A percentile compares a stretch with the other conserved stretches of the same genome.
Conservation (phyloP, 2,329 filamentous ascomycete species). For the Endoconidiophora polonica region DNA sequence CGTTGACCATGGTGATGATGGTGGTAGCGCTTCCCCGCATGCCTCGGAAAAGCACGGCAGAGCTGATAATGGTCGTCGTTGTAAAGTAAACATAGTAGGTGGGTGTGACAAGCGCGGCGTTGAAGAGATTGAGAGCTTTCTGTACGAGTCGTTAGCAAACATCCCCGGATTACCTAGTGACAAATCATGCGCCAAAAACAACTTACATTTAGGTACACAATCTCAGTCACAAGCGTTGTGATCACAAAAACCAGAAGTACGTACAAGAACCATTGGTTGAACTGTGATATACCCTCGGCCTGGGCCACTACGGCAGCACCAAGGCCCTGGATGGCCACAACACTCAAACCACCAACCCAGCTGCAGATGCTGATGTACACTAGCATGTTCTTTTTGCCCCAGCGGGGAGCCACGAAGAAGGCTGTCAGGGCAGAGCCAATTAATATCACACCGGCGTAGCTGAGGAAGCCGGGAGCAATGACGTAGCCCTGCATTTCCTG, state of each 20-base stretch:
- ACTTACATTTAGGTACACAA: conserved; percentile 87
- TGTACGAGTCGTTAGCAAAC: conserved; percentile 24
- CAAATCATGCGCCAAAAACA: background rate
- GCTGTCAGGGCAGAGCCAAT: conserved; percentile 55
- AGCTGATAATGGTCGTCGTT: conserved; percentile 84
- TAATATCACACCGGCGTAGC: conserved; percentile 69
- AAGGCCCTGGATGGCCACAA: conserved; percentile 84
- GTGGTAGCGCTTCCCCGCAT: conserved; percentile 73
- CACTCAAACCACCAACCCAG: conserved; percentile 81
- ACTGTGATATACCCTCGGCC: conserved; percentile 65
- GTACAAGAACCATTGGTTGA: conserved; percentile 96
- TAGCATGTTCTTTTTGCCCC: conserved; percentile 93
- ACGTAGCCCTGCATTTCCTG: conserved; percentile 86
- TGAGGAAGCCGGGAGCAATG: conserved; percentile 70
- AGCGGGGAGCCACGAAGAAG: conserved; percentile 68
- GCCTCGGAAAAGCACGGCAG: conserved; percentile 77
- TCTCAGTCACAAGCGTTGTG: conserved; percentile 76
- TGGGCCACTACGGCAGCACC: conserved; percentile 84
- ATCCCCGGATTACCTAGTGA: background rate
- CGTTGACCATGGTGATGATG: conserved; percentile 80
- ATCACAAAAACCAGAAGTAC: conserved; percentile 83
- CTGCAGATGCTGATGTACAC: conserved; percentile 96
- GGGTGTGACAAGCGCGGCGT: conserved; percentile 88
- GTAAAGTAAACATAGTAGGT: conserved; percentile 99
- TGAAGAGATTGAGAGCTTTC: conserved; percentile 98